Evolutionary conservation across 768 basidiomycete genomes (phyloP), one percentile per base, ranked within the genome.

Genomic region (Floccularia luteovirens): DNA sequence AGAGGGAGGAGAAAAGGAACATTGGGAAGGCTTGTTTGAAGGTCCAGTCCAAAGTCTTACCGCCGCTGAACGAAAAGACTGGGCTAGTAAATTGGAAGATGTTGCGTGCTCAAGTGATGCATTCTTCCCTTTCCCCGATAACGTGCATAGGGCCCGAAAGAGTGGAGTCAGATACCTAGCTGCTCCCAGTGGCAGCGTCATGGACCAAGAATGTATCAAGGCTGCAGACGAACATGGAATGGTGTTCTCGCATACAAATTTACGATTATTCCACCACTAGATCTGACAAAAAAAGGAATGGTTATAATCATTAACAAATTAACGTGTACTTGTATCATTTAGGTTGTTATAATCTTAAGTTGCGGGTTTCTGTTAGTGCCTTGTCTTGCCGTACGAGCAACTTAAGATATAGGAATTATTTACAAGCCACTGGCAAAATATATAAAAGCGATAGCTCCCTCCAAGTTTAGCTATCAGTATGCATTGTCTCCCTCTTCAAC

Each of bases 91-190:
- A 64, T 66, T 98, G 42, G 81, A 83, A 44, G 87, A 79, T 16
- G 94, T 98, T 37, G 80, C 87, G 4, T 94, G 96, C 63, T 88
- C 89, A 23, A 92, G 90, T 45, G 96, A 99, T 49, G 96, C 94
- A 37, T 99, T 99, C 76, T 98, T 98, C 91, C 96, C 96, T 13
- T 98, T 98, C 79, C 77, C 94, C 10, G 96, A 99, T 56, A 99
- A 98, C 51, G 94, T 99, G 24, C 88, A 97, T 57, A 74, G 96
- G 32, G 89, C 90, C 37, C 72, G 76, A 61, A 83, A 87, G 71
- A 93, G 90, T 45, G 96, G 96, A 0, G 93, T 91, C 36, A 78
- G 66, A 56, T 97, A 96, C 61, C 71, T 99, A 34, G 91, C 90
- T 19, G 91, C 93, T 5, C 85, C 89, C 2, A 78, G 82, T 36